Conservation (phyloP, 2,329 filamentous ascomycete species). For the Aulographum hederae region DNA sequence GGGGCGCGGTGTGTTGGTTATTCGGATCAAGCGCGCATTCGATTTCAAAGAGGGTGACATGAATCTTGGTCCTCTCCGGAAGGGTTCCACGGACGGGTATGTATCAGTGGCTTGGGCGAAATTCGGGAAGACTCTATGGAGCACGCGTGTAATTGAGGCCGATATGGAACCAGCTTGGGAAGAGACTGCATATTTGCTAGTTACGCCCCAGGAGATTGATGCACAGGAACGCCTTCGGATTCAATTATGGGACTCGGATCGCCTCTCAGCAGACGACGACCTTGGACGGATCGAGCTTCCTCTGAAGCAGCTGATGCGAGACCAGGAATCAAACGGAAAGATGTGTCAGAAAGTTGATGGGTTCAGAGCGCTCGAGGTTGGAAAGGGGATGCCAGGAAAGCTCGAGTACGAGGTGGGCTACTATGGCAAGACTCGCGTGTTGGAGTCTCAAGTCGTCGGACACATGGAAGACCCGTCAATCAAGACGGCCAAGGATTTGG, state of each 20-base stretch:
- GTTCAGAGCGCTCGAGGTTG: slow-evolving; percentile 44
- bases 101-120: slow-evolving; percentile 61
- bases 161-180: slow-evolving; percentile 55
- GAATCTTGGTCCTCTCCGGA: slow-evolving; percentile 37
- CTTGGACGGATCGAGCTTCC: slow-evolving; percentile 54
- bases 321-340: slow-evolving; percentile 37
- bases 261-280: slow-evolving; percentile 54
- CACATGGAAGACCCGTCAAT: slow-evolving; percentile 43
- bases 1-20: slow-evolving; percentile 44
- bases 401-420: slow-evolving; percentile 55
- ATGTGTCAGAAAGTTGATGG: slow-evolving; percentile 46
- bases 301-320: slow-evolving; percentile 45
- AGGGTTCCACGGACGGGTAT: slow-evolving; percentile 50
- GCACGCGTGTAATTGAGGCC: slow-evolving; percentile 43
- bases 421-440: slow-evolving; percentile 47
- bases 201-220: slow-evolving; percentile 53
- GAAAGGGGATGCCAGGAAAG: slow-evolving; percentile 50
- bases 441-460: slow-evolving; percentile 38
- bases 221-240: slow-evolving; percentile 50
- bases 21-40: slow-evolving; percentile 46
- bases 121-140: slow-evolving; percentile 51
- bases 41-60: slow-evolving; percentile 57
- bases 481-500: slow-evolving; percentile 38
- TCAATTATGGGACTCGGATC: slow-evolving; percentile 62
- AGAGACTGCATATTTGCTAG: slow-evolving; percentile 50